Conservation (phyloP, 2,329 filamentous ascomycete genomes). For the Lasiodiplodia sp. region DNA sequence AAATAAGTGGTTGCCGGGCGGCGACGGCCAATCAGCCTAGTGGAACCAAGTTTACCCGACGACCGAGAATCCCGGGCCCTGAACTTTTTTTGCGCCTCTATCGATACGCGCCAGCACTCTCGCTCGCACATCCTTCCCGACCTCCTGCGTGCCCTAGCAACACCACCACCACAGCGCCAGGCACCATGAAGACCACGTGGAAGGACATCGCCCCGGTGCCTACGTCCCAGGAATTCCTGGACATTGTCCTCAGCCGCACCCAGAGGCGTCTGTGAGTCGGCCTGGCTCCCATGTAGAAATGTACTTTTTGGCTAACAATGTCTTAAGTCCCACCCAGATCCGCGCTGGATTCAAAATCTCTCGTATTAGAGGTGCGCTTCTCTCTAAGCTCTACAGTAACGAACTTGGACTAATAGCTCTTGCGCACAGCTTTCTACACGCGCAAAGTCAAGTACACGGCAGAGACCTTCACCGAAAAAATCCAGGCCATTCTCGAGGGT, state of each 20-base stretch:
- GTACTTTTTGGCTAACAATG: background rate
- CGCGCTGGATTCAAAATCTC: slow-evolving; percentile 94
- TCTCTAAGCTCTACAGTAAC: slow-evolving; percentile 38
- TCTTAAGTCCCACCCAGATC: slow-evolving; percentile 79
- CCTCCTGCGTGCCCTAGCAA: slow-evolving; percentile 11
- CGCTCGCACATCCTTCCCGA: background rate
- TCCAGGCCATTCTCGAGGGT: slow-evolving; percentile 86
- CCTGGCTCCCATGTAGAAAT: background rate
- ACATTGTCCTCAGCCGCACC: slow-evolving; percentile 87
- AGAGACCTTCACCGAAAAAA: slow-evolving; percentile 95
- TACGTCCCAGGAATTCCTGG: slow-evolving; percentile 92
- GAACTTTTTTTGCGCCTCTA: slow-evolving; percentile 31
- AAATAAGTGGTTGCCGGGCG: slow-evolving; percentile 3
- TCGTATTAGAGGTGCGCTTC: slow-evolving; percentile 69
- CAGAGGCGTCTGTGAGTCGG: slow-evolving; percentile 73
- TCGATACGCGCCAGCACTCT: slow-evolving; percentile 26
- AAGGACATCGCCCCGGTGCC: slow-evolving; percentile 83
- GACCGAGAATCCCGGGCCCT: slow-evolving; percentile 4
- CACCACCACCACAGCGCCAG: slow-evolving; percentile 18
- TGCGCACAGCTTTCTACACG: slow-evolving; percentile 79
- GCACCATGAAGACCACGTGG: slow-evolving; percentile 44
- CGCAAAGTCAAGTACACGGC: slow-evolving; percentile 98
- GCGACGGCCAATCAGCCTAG: background rate
- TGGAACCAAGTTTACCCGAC: slow-evolving; percentile 29
- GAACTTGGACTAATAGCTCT: slow-evolving; percentile 8